phyloP scores from a whole-genome alignment of 495 filamentous ascomycete species.

The Haplographium delicatum region DNA sequence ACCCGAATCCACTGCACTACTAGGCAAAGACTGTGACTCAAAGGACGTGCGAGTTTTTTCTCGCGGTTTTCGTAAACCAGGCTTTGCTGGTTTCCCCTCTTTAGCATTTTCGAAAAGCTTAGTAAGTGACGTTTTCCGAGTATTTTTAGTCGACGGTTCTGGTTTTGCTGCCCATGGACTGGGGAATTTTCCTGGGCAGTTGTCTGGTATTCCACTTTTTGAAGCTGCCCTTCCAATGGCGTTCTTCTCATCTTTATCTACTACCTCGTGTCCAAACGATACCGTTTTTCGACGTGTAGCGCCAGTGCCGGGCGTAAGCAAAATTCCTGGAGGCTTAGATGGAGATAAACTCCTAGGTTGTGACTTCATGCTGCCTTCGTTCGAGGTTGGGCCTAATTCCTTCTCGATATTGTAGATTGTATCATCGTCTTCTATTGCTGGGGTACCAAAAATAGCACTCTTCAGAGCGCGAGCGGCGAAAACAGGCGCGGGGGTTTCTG shows the following conservation, averaged over 20 bases:
- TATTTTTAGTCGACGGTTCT: background rate
- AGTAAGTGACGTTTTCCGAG: constrained; percentile 36
- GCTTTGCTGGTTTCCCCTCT: constrained; percentile 25
- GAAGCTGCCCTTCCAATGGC: constrained; percentile 25
- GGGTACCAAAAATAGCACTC: constrained; percentile 86
- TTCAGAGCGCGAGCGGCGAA: constrained; percentile 93
- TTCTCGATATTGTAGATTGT: constrained; percentile 19
- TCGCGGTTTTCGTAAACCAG: background rate
- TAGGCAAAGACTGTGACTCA: constrained; percentile 1
- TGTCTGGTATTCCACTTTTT: constrained; percentile 44
- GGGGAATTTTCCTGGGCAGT: constrained; percentile 56
- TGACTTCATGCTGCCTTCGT: constrained; percentile 28
- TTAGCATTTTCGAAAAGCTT: constrained; percentile 45
- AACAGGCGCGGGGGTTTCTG: constrained; percentile 88
- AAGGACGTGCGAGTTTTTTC: background rate
- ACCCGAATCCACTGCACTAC: background rate
- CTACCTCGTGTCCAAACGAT: constrained; percentile 69
- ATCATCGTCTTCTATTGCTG: constrained; percentile 42
- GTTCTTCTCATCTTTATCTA: constrained; percentile 40
- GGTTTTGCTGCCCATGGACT: constrained; percentile 53
- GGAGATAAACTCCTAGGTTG: constrained; percentile 14
- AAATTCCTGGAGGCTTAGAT: constrained; percentile 53
- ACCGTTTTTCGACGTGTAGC: constrained; percentile 80
- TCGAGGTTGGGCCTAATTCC: constrained; percentile 10
- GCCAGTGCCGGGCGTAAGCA: constrained; percentile 83